Conservation (phyloP, 2,329 filamentous ascomycete species). For the Sporothrix euskadiensis region DNA sequence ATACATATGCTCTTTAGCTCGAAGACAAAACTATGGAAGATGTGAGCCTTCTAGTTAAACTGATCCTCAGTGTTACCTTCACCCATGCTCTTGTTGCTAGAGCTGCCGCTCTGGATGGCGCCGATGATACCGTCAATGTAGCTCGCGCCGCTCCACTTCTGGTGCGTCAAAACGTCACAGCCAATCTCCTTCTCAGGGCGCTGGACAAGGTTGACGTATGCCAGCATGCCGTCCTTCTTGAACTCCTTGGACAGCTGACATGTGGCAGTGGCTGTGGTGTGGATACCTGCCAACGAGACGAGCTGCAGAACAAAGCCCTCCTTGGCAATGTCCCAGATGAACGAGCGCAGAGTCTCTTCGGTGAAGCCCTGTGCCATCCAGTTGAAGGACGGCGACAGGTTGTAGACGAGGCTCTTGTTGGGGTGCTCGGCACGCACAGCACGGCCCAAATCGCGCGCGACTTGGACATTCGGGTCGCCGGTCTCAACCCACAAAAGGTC, state of each 20-base stretch:
- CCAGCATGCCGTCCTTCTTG: conserved; percentile 91
- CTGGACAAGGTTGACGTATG: conserved; percentile 94
- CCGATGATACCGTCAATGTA: conserved; percentile 89
- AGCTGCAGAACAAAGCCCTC: conserved; percentile 76
- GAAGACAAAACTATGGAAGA: too few species aligned
- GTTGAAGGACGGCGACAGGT: conserved; percentile 95
- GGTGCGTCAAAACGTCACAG: conserved; percentile 90
- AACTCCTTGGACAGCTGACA: conserved; percentile 78
- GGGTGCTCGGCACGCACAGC: conserved; percentile 71
- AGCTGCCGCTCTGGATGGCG: conserved; percentile 87
- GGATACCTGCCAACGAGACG: conserved; percentile 65
- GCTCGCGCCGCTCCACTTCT: conserved; percentile 72
- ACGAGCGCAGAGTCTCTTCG: conserved; percentile 77
- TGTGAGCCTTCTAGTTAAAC: conserved; percentile 43
- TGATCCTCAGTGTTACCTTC: conserved; percentile 86
- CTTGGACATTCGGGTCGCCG: conserved; percentile 78
- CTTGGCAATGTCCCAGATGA: conserved; percentile 93
- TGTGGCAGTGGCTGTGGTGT: conserved; percentile 64
- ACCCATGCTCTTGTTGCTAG: conserved; percentile 88
- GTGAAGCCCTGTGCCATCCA: conserved; percentile 96
- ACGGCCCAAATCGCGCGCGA: conserved; percentile 72
- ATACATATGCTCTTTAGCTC: not conserved
- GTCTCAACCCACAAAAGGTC: conserved; percentile 98
- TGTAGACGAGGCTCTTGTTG: conserved; percentile 91
- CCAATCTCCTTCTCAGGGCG: conserved; percentile 84